Evolutionary conservation across 768 basidiomycete species (phyloP), one percentile per base, ranked within the genome.

Genomic region (Chiua virens): DNA sequence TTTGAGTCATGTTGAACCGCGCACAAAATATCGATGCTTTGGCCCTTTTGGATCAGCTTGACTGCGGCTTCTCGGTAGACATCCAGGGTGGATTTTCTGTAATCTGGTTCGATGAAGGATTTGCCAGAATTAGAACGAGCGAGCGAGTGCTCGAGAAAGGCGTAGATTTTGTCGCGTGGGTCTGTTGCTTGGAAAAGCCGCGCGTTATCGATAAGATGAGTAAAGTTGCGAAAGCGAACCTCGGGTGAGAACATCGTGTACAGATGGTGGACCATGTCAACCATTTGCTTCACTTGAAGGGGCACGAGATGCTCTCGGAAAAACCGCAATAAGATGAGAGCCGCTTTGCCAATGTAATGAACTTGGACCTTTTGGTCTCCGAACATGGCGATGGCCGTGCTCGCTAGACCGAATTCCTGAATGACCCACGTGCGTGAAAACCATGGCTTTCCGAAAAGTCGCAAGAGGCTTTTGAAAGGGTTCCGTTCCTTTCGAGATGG

Each of bases 161-260:
- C 52, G 39, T 42, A 52, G 17, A 53, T 43, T 30, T 51, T 51
- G 32, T 53, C 52, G 17, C 49, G 52, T 10, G 42, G 49, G 41
- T 53, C 49, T 5, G 49, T 53, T 11, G 42, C 41, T 39, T 53
- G 46, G 47, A 47, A 52, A 27, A 40, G 38, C 18, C 47, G 47
- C 20, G 47, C 38, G 21, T 47, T 22, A n/a, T 47, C 47, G 38
- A 47, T 40, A 27, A 47, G 47, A n/a, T 47, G 47, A 8, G 47
- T 40, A 11, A 47, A 47, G 28, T 47, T 47, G 13, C 47, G 47
- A 20, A 47, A 15, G 10, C 14, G n/a, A 36, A 47, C 18, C 20
- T 38, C 13, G n/a, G 45, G 23, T 20, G 45, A 47, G 45, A 47
- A 47, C 45, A 47, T 47, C 45, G 28, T 15, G 22, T 47, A 47